Evolutionary conservation across 371 early-diverging fungal genomes (phyloP).

Genomic region (Amoeboaphelidium occidentale): DNA sequence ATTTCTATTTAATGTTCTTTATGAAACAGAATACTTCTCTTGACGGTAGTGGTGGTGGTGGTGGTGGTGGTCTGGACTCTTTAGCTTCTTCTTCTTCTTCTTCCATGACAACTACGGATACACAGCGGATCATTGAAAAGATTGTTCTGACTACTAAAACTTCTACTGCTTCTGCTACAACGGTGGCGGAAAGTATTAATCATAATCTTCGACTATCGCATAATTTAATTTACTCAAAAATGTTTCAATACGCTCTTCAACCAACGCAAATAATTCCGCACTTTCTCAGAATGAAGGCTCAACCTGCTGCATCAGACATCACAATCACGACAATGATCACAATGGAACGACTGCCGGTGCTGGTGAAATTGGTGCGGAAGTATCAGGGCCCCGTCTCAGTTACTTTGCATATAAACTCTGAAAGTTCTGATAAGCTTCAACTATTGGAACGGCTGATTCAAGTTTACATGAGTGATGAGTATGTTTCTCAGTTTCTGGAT

Average conservation of each 20-base stretch:
- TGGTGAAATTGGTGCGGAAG: conserved; percentile 4
- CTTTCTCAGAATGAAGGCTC: conserved; percentile 22
- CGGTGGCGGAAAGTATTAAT: not conserved
- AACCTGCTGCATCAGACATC: conserved; percentile 25
- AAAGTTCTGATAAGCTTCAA: conserved; percentile 16
- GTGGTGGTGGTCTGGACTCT: not conserved
- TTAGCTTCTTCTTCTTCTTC: not conserved
- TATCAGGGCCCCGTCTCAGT: conserved; percentile 29
- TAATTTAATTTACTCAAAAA: conserved; percentile 18
- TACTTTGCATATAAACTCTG: conserved; percentile 31
- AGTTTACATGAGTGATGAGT: conserved; percentile 21
- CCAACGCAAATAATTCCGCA: conserved; percentile 33
- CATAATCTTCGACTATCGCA: not conserved
- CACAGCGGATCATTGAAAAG: not conserved
- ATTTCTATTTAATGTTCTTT: not conserved
- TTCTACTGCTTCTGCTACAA: not conserved
- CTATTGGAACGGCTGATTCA: conserved; percentile 19
- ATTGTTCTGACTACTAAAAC: not conserved
- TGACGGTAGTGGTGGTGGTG: not conserved
- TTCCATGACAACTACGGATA: not conserved
- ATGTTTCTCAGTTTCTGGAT: conserved; percentile 29
- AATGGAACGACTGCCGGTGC: conserved; percentile 23
- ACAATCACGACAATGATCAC: conserved; percentile 33
- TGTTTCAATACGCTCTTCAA: conserved; percentile 32
- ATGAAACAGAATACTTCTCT: not conserved